These are phyloP conservation scores for Sporothrix sp. DNA, from an alignment of 2,329 filamentous ascomycete genomes.

Conservation along the genomic window DNA sequence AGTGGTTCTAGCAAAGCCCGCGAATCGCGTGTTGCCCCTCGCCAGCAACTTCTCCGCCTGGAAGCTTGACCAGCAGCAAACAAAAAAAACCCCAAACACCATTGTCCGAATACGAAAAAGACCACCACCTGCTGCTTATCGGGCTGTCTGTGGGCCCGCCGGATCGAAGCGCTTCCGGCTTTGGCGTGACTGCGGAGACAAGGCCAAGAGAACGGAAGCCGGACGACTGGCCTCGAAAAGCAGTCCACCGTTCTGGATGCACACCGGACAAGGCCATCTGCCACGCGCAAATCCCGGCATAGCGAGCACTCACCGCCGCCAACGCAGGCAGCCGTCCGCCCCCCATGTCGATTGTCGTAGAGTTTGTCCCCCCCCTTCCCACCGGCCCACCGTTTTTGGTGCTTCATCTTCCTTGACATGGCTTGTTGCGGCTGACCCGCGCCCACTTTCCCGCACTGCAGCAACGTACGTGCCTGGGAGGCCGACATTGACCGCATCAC, in stretches of 20 bases:
- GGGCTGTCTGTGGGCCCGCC: not conserved
- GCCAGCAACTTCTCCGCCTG: constrained; percentile 1
- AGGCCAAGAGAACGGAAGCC: not conserved
- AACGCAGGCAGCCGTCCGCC: constrained; percentile 6
- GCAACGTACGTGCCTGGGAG: constrained; percentile 20
- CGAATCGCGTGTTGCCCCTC: constrained; percentile 9
- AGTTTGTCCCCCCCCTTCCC: constrained; percentile 29
- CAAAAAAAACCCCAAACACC: not conserved
- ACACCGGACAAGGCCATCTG: not conserved
- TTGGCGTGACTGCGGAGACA: constrained; percentile 8
- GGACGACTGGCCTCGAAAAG: not conserved
- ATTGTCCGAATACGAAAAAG: constrained; percentile 6
- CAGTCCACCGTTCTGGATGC: constrained; percentile 4
- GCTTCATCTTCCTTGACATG: not conserved
- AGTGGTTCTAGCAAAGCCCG: constrained; percentile 3
- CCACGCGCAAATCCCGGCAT: not conserved
- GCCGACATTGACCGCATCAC: constrained; percentile 55
- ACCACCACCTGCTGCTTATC: constrained; percentile 1
- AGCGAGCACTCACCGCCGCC: not conserved
- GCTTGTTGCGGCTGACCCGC: too few relatives aligned
- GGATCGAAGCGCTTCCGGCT: constrained; percentile 9
- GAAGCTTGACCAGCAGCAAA: not conserved
- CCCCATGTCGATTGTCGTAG: constrained; percentile 38
- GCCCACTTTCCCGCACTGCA: constrained; percentile 6
- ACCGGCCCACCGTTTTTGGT: not conserved